phyloP scores from a whole-genome alignment of 805 yeast genomes.

The Kregervanrija pseudodelftensis region DNA sequence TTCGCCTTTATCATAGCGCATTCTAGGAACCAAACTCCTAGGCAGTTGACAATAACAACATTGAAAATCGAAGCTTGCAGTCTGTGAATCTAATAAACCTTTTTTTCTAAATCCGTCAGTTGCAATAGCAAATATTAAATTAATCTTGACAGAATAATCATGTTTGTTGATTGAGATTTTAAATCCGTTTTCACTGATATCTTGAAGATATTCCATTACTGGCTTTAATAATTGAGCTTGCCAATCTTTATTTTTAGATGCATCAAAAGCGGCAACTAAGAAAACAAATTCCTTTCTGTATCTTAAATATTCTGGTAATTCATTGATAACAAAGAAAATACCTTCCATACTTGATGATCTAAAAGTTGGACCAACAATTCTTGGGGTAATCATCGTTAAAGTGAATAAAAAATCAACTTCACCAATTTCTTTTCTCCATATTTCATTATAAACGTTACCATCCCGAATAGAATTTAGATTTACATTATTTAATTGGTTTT shows the following conservation, averaged over 20 bases:
- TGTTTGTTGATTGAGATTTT: conserved; percentile 5
- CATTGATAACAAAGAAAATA: conserved; percentile 2
- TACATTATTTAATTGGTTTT: neutral
- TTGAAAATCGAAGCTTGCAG: neutral
- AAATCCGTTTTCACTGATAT: neutral
- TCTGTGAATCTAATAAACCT: neutral
- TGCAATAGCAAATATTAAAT: neutral
- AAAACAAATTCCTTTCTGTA: conserved; percentile 6
- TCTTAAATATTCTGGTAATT: conserved; percentile 2
- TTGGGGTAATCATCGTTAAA: conserved; percentile 1
- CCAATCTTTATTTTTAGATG: neutral
- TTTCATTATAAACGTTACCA: conserved; percentile 2
- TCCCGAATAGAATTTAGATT: conserved; percentile 1
- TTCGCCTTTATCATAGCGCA: neutral
- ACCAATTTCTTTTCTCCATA: neutral
- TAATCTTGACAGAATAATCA: conserved; percentile 4
- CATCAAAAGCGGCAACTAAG: conserved; percentile 1
- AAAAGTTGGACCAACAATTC: neutral
- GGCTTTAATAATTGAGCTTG: neutral
- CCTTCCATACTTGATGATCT: neutral
- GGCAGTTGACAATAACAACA: conserved; percentile 4
- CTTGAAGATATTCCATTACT: conserved; percentile 1
- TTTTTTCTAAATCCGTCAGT: neutral
- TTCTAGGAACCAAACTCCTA: neutral
- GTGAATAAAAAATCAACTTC: conserved; percentile 7